A percentile compares a stretch with the other conserved stretches of the same genome.
Conservation (phyloP, 2,329 filamentous ascomycete genomes). For the Botrytis medusae region DNA sequence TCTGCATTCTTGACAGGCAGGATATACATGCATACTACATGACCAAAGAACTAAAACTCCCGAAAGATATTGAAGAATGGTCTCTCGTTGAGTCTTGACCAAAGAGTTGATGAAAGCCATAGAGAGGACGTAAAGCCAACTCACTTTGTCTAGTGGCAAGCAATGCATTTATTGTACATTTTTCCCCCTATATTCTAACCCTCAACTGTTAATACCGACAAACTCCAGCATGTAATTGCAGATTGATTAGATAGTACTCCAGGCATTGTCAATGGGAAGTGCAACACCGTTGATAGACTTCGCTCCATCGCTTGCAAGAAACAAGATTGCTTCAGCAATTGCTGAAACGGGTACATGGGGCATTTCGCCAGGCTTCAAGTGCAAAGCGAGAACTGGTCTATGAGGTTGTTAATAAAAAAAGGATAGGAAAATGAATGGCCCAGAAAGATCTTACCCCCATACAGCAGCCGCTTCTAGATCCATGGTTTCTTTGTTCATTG, state of each 20-base stretch:
- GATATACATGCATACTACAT: background rate
- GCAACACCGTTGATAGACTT: conserved; percentile 42
- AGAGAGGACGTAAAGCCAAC: background rate
- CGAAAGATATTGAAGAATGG: background rate
- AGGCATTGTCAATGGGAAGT: conserved; percentile 43
- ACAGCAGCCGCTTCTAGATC: background rate
- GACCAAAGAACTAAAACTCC: background rate
- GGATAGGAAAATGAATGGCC: rapidly evolving
- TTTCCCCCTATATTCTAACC: background rate
- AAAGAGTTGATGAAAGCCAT: background rate
- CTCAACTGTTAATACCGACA: background rate
- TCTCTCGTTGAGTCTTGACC: background rate
- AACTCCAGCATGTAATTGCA: background rate
- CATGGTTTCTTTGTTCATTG: background rate
- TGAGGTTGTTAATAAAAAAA: background rate
- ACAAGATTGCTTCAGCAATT: conserved; percentile 43
- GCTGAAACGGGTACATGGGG: conserved; percentile 38
- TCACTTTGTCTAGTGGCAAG: background rate
- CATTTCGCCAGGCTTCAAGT: conserved; percentile 32
- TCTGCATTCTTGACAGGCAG: conserved; percentile 4
- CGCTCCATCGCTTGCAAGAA: conserved; percentile 41
- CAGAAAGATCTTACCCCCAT: background rate
- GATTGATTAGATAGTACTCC: conserved; percentile 39
- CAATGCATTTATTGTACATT: background rate
- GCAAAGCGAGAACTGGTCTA: conserved; percentile 39